Evolutionary conservation across 805 yeast species (phyloP), one percentile per base, ranked within the genome.

Genomic region (Myxozyma vanderwaltii): DNA sequence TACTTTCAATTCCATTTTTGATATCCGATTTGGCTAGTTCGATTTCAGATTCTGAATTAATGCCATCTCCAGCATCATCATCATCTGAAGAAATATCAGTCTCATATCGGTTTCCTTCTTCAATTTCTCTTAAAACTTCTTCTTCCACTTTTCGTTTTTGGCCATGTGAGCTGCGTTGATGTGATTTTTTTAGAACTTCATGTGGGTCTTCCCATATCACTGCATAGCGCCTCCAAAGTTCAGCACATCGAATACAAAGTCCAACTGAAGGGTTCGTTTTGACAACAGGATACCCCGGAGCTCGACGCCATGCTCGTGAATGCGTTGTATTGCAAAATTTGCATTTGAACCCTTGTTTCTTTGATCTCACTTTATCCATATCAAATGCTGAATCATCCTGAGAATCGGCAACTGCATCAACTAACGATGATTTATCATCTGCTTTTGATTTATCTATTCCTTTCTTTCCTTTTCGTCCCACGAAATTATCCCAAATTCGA

Each of bases 211-310:
- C 89, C 98, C 98, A 94, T 8, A 77, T 78, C 0, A 89, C 85
- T 0, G 91, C 97, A 72, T 92, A 92, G 40, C 95, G 76, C 71
- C 96, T 80, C 98, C 98, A 92, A 29, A 94, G 70, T 58, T 88
- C 79, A 0, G 97, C 96, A 76, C 99, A 92, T 54, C 98, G 77
- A 29, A 80, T 74, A 71, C 99, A 92, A 13, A 92, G 75, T 0
- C 91, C 97, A 15, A 83, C 74, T 1, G 75, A 67, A 4, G 74
- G 69, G 8, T 69, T 66, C 0, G 66, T 74, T 3, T 74, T 71
- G 12, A 78, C 76, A 3, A 72, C 72, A 1, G 77, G 75, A 29
- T 77, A 79, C 0, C 92, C 94, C 0, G 94, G 86, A 0, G 86
- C 81, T 53, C 87, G 77, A 63, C 80, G 82, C 96, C 96, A 89